A percentile compares a stretch with the other conserved stretches of the same genome.
phyloP scores from a whole-genome alignment of 441 rosid species.

The Bocquillonia castaneifolia region DNA sequence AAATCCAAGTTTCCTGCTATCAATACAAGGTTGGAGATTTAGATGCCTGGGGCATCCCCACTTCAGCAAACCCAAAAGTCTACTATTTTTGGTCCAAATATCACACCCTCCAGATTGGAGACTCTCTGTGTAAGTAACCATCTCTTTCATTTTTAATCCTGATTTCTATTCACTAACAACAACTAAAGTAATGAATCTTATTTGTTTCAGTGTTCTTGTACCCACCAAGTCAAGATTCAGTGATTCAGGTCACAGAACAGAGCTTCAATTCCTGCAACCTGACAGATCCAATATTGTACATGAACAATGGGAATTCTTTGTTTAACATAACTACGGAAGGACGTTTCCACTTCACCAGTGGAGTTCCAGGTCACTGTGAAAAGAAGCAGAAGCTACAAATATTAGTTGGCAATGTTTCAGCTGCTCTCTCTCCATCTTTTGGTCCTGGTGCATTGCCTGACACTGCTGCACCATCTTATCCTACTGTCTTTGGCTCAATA shows the following conservation, averaged over 20 bases:
- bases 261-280: slow-evolving; percentile 66
- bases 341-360: slow-evolving; percentile 74
- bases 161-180: not conserved
- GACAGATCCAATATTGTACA: slow-evolving; percentile 71
- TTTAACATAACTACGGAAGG: slow-evolving; percentile 73
- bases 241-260: slow-evolving; percentile 65
- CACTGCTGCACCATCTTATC: slow-evolving; percentile 59
- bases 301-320: slow-evolving; percentile 89
- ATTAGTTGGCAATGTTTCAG: slow-evolving; percentile 52
- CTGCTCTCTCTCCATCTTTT: slow-evolving; percentile 41
- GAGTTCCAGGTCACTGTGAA: slow-evolving; percentile 60
- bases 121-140: slow-evolving; percentile 63
- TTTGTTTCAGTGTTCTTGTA: slow-evolving; percentile 68
- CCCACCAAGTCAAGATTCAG: slow-evolving; percentile 97
- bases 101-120: slow-evolving; percentile 62
- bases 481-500: slow-evolving; percentile 68
- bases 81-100: slow-evolving; percentile 71
- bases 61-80: slow-evolving; percentile 49
- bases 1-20: slow-evolving; percentile 43
- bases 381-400: slow-evolving; percentile 80
- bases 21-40: slow-evolving; percentile 84
- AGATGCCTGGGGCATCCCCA: slow-evolving; percentile 83
- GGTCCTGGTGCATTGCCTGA: slow-evolving; percentile 47
- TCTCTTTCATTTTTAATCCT: not conserved
- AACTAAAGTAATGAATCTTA: too few relatives aligned